Evolutionary conservation across 768 basidiomycete species (phyloP), one percentile per base, ranked within the genome.

Genomic region (Boletus rubroflammeus): DNA sequence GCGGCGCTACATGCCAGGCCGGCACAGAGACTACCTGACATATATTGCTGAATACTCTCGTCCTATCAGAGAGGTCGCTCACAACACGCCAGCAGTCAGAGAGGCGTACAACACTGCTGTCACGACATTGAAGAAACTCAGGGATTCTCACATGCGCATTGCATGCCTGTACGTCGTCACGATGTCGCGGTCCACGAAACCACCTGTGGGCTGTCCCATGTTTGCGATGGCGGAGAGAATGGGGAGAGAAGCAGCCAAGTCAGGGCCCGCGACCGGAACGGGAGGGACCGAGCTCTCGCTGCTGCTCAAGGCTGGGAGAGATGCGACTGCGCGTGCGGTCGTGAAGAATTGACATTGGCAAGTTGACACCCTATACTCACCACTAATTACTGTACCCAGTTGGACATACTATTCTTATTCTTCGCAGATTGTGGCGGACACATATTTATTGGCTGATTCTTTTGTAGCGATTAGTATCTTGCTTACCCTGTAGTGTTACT

Each of bases 1-100:
- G 94, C 76, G 90, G 53, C 81, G 82, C 21, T 98, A 98, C 73
- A 98, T 98, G 96, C 95, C 96, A 0, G 88, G 88, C 14, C 82
- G 81, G 50, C 96, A 98, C 73, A 85, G 90, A 40, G 83, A 86
- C 43, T 98, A 93, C 74, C 81, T 98, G 51, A 70, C 73, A 23
- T 81, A 84, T 62, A 79, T 98, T 35, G 75, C 81, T 2, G 72
- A 76, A 13, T 75, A 78, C 49, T 79, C 82, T 14, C 84, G 74
- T n/a, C 76, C 84, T 21, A 63, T 92, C 48, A 82, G 90, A 23
- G 78, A 82, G 35, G 71, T 85, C 31, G 88, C 84, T 2, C 76
- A 76, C 53, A 67, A 71, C 40, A 82, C 78, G 14, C 81, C 85
- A 6, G 74, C 77, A 3, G 73, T 91, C 35, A 81, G 79, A 35